A percentile compares a stretch with the other conserved stretches of the same genome.
These are phyloP conservation scores for Candida tibetensis DNA, from an alignment of 805 yeast genomes.

Conservation along the genomic window DNA sequence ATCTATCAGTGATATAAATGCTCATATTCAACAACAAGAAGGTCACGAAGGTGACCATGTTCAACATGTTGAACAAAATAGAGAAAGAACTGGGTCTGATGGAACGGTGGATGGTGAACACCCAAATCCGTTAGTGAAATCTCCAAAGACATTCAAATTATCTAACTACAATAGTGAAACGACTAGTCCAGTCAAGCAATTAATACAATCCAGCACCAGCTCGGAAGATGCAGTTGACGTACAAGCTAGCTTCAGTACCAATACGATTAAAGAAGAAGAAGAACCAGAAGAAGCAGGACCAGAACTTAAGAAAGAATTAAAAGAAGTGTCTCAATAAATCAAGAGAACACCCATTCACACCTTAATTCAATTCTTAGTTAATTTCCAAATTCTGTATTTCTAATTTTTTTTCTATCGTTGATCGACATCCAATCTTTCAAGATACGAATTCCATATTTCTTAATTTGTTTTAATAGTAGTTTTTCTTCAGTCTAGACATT, in stretches of 20 bases:
- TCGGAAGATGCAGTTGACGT: constrained; percentile 15
- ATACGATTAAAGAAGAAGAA: constrained; percentile 40
- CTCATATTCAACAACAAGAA: constrained; percentile 5
- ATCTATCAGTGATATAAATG: constrained; percentile 22
- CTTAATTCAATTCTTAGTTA: background rate
- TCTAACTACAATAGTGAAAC: constrained; percentile 30
- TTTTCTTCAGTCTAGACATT: background rate
- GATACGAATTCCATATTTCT: background rate
- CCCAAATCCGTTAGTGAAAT: constrained; percentile 29
- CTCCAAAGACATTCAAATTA: constrained; percentile 41
- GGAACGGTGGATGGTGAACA: background rate
- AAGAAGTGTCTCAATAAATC: constrained; percentile 5
- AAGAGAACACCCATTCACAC: constrained; percentile 3
- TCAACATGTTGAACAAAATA: background rate
- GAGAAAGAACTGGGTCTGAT: background rate
- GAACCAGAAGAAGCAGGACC: constrained; percentile 26
- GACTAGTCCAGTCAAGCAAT: constrained; percentile 37
- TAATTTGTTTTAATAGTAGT: background rate
- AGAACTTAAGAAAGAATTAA: constrained; percentile 6
- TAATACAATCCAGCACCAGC: constrained; percentile 20
- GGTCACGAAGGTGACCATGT: background rate
- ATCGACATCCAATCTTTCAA: background rate
- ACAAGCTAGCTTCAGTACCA: constrained; percentile 32
- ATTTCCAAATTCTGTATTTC: background rate
- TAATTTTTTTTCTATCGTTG: background rate